Base-by-base conservation (phyloP, 306 rosid species). In the Urtica urens region DNA sequence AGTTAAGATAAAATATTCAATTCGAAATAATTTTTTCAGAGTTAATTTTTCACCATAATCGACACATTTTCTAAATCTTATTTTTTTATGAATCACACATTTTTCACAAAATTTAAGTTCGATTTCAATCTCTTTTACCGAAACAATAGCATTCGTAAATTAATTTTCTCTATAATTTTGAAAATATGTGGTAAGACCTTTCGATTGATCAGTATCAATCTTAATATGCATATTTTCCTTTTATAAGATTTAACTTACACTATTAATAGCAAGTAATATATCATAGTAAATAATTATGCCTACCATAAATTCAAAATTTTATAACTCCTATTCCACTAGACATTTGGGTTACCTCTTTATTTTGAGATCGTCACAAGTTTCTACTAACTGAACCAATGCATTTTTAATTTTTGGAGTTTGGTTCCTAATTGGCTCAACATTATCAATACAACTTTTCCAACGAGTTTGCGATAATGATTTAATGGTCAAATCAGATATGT, bases 281-380 rank as follows among this genome's bases (percentile, higher is more conserved):
- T 42, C 48, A 42, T n/a, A 49, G 49, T 41, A 59, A 47, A 47
- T 58, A 33, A 10, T 38, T 42, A 50, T 41, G 2, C 42, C 44
- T 11, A 51, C 23, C 12, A 46, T 25, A 59, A 59, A 57, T 22
- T 48, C 39, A 35, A 47, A 59, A 24, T 35, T 53, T 9, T 37
- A 34, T n/a, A 48, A 1, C 42, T 18, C 49, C 47, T 38, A 26
- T 6, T n/a, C 25, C 3, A 55, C 58, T 12, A 57, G 24, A 22
- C 33, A 57, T 12, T 7, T 23, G 16, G 45, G 31, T 21, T 57
- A 31, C 21, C 47, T 57, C 20, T 21, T 24, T 10, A 26, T 38
- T 40, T 55, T 40, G 18, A 17, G 37, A 8, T 55, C 28, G 1
- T 42, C 28, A 2, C 9, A 6, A 2, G 3, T n/a, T 16, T 55